Conservation (phyloP, 106 monocot species). For the Alisma plantagoaquatica region DNA sequence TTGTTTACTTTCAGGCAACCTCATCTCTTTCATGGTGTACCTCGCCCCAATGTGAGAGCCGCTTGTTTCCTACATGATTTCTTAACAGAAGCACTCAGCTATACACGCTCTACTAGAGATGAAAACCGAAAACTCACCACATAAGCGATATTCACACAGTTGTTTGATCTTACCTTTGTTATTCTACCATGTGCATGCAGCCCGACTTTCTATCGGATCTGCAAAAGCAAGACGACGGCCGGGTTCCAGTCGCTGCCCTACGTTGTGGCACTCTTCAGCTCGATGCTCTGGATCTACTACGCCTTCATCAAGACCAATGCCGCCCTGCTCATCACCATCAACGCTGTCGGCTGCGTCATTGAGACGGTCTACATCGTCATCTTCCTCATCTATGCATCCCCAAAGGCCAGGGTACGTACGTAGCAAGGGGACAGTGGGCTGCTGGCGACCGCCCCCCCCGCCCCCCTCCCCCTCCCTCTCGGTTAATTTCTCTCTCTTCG, state of each 20-base stretch:
- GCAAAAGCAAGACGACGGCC: slow-evolving; percentile 5
- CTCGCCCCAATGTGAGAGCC: too few relatives aligned
- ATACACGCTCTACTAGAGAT: too few relatives aligned
- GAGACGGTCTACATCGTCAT: slow-evolving; percentile 56
- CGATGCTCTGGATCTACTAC: slow-evolving; percentile 9
- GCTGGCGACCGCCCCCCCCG: neutral
- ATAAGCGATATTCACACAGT: too few relatives aligned
- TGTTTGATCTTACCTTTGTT: too few relatives aligned
- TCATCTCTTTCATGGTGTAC: too few relatives aligned
- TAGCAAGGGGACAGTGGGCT: too few relatives aligned
- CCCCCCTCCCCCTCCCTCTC: neutral
- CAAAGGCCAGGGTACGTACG: slow-evolving; percentile 26
- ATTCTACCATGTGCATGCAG: neutral
- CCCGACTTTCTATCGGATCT: slow-evolving; percentile 9
- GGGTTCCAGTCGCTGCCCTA: slow-evolving; percentile 8
- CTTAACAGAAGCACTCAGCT: too few relatives aligned
- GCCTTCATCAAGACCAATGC: slow-evolving; percentile 14
- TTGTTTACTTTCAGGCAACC: too few relatives aligned
- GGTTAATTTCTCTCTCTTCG: neutral
- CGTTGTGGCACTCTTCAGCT: slow-evolving; percentile 10
- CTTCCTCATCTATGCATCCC: slow-evolving; percentile 44
- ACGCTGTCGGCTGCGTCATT: slow-evolving; percentile 44
- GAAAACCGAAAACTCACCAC: too few relatives aligned
- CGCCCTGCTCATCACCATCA: slow-evolving; percentile 60
- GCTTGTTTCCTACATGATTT: too few relatives aligned